Base-by-base conservation (phyloP, 192 early-diverging fungal genomes). In the Blastocladiella britannica region DNA sequence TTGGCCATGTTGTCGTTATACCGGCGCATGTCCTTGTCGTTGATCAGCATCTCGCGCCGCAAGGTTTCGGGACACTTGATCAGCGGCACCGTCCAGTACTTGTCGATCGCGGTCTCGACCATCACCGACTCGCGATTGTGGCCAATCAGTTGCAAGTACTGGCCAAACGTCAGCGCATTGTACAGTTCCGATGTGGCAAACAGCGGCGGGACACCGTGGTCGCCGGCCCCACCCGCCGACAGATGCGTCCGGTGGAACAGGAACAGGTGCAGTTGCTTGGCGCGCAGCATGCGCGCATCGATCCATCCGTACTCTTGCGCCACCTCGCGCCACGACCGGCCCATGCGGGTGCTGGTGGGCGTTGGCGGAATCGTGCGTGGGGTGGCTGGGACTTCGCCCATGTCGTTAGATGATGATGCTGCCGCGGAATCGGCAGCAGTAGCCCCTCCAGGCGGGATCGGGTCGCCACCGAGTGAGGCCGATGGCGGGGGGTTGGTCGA, bases 221-320 rank as follows among this genome's bases (percentile, higher is more conserved):
- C 37, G 37, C 37, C n/a, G n/a, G n/a, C n/a, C n/a, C n/a, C n/a
- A n/a, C n/a, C n/a, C n/a, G n/a, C n/a, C n/a, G n/a, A n/a, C n/a
- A n/a, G n/a, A n/a, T n/a, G 37, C 37, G 37, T 47, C 37, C n/a
- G 37, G 15, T 47, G 15, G 9, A 20, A 20, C 37, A 47, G 37
- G 37, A 20, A 47, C 37, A 20, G 37, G 37, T 47, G n/a, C 15
- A 47, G 37, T 9, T 47, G n/a, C 37, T 47, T 47, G 37, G n/a
- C 37, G 37, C 37, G 37, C 37, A 47, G 37, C 37, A 47, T 47
- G 37, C 37, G 37, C n/a, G 37, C 37, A 20, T 47, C 37, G 37
- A 47, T 9, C 37, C 37, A 47, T 20, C 37, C 37, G 37, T 47
- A 47, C 37, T 47, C 37, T 9, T 9, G 12, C 37, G 37, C 37